Evolutionary conservation across 768 basidiomycete species (phyloP), one percentile per base, ranked within the genome.

Genomic region (Calocera cornea): DNA sequence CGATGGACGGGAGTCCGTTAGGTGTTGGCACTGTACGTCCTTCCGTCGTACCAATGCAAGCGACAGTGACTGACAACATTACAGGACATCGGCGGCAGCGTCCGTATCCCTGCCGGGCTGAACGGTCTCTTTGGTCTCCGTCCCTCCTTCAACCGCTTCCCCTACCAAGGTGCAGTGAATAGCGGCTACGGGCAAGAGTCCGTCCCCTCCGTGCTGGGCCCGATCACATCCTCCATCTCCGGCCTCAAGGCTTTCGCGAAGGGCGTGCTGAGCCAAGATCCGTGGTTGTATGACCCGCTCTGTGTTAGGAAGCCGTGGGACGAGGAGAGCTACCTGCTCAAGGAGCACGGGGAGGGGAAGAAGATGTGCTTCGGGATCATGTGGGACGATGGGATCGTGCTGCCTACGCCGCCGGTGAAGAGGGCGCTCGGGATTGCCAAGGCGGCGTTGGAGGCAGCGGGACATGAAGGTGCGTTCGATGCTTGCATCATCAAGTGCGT

Each of bases 391-490:
- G 85, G 83, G 1, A 65, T 80, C n/a, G 75, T 83, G 14, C 72
- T 76, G 29, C 88, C 89, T 0, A 82, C 86, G 70, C 87, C 89
- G 0, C 89, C 90, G 0, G 76, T 90, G 22, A 73, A 72, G 7
- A 78, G 90, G 40, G 89, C 83, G 0, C 73, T 92, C 47, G 79
- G 85, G 71, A 76, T 77, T 44, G 79, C 81, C 0, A 84, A 85
- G 74, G 73, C 77, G 2, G 87, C 88, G 0, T 75, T 92, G 29
- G 66, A 80, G 2, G 79, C 78, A 5, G 85, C 83, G 16, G 88
- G 89, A 2, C 87, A 91, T 74, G 78, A 81, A 76, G 86, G 89
- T 87, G 64, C n/a, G n/a, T n/a, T n/a, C n/a, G n/a, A n/a, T n/a
- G n/a, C n/a, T n/a, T n/a, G n/a, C n/a, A n/a, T n/a, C n/a, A n/a